Conservation (phyloP, 192 early-diverging fungal genomes). For the Entomortierella chlamydospora region DNA sequence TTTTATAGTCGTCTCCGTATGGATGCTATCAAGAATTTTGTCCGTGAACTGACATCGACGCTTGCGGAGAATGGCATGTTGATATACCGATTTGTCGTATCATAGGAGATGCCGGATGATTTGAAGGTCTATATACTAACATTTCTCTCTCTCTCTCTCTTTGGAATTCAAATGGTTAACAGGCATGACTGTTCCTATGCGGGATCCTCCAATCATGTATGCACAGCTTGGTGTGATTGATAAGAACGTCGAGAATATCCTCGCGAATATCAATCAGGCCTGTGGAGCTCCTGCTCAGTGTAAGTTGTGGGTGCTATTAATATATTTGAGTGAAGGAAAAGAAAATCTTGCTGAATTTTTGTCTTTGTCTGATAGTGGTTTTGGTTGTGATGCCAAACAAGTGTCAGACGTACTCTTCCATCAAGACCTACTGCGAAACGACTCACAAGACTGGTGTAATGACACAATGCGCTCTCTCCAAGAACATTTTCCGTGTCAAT, state of each 20-base stretch:
- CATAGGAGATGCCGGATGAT: neutral
- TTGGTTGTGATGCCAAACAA: slow-evolving; percentile 32
- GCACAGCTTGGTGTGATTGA: slow-evolving; percentile 67
- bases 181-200: slow-evolving; percentile 40
- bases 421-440: slow-evolving; percentile 44
- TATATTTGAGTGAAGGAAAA: too few species aligned
- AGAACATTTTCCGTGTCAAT: slow-evolving; percentile 16
- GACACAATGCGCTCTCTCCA: slow-evolving; percentile 57
- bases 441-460: slow-evolving; percentile 17
- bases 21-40: slow-evolving; percentile 64
- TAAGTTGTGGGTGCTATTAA: slow-evolving; percentile 6
- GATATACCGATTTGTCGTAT: neutral
- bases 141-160: too few species aligned
- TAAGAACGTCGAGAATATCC: slow-evolving; percentile 68
- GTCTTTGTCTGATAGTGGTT: slow-evolving; percentile 38
- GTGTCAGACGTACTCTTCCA: slow-evolving; percentile 33
- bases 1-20: slow-evolving; percentile 32
- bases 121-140: neutral
- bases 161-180: too few species aligned
- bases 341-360: too few species aligned
- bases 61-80: slow-evolving; percentile 69
- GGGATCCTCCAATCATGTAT: slow-evolving; percentile 50
- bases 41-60: slow-evolving; percentile 70
- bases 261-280: slow-evolving; percentile 64
- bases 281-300: slow-evolving; percentile 51